These are phyloP conservation scores for Crucihimalaya himalaica DNA, from an alignment of 345 rosid species.

Conservation along the genomic window DNA sequence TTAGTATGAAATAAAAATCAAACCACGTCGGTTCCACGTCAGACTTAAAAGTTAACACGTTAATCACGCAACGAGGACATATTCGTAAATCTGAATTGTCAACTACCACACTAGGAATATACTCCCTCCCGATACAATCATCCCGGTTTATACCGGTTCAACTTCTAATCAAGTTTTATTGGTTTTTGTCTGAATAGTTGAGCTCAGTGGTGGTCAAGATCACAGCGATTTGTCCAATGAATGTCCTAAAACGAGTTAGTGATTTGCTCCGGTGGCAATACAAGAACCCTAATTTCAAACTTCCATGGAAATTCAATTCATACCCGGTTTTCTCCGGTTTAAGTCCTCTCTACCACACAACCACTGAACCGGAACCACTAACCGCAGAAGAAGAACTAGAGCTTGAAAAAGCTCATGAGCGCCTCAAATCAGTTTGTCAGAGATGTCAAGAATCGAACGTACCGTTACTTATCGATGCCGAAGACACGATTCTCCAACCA, in stretches of 20 bases:
- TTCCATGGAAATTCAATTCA: constrained; percentile 73
- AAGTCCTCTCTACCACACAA: constrained; percentile 78
- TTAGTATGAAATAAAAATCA: not conserved
- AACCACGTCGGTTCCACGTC: constrained; percentile 29
- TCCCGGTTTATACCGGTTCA: constrained; percentile 29
- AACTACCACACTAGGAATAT: constrained; percentile 24
- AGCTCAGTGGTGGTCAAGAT: constrained; percentile 70
- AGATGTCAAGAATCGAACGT: constrained; percentile 54
- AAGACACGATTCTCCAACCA: constrained; percentile 76
- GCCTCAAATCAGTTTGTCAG: constrained; percentile 52
- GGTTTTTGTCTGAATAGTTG: constrained; percentile 47
- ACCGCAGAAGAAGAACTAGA: constrained; percentile 60
- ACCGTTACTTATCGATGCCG: constrained; percentile 70
- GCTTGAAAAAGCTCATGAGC: constrained; percentile 53
- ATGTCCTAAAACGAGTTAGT: constrained; percentile 58
- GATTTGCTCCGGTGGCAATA: constrained; percentile 86
- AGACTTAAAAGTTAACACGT: constrained; percentile 20
- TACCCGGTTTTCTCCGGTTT: constrained; percentile 67
- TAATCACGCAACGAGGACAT: constrained; percentile 25
- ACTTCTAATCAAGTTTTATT: not conserved
- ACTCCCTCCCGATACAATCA: not conserved
- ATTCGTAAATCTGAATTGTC: constrained; percentile 13
- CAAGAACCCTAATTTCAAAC: constrained; percentile 57
- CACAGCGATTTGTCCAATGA: constrained; percentile 73
- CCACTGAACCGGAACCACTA: constrained; percentile 57